Percentiles rank a stretch among this genome's conserved stretches.
phyloP scores from a whole-genome alignment of 2,329 filamentous ascomycete genomes.

The Coniochaeta sp. region DNA sequence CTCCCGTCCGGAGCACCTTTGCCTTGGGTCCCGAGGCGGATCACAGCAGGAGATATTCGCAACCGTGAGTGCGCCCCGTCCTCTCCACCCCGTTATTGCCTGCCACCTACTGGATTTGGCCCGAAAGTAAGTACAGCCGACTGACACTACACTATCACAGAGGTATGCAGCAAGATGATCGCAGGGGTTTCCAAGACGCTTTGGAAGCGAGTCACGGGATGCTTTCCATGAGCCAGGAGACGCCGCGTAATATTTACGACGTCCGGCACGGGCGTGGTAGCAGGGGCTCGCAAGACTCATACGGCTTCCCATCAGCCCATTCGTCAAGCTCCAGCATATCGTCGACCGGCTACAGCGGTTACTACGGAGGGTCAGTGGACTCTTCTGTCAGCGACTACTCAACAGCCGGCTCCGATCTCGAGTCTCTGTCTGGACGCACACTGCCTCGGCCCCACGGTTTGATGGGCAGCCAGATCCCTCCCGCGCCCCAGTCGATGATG shows the following conservation, averaged over 20 bases:
- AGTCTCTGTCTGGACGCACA: slow-evolving; percentile 74
- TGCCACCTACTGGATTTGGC: slow-evolving; percentile 20
- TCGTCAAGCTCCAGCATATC: slow-evolving; percentile 89
- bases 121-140: slow-evolving; percentile 16
- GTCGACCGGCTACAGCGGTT: slow-evolving; percentile 69
- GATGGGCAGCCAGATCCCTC: slow-evolving; percentile 55
- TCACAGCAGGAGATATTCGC: slow-evolving; percentile 63
- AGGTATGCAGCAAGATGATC: slow-evolving; percentile 22
- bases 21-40: slow-evolving; percentile 51
- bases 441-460: slow-evolving; percentile 68
- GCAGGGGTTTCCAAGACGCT: slow-evolving; percentile 60
- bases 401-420: slow-evolving; percentile 79
- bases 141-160: background rate
- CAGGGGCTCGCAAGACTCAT: slow-evolving; percentile 74
- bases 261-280: slow-evolving; percentile 42
- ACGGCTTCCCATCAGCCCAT: slow-evolving; percentile 81
- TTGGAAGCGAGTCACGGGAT: slow-evolving; percentile 91
- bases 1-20: slow-evolving; percentile 53
- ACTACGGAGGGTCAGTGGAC: slow-evolving; percentile 79
- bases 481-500: slow-evolving; percentile 96
- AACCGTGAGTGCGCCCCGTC: slow-evolving; percentile 66
- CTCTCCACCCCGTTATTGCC: slow-evolving; percentile 19
- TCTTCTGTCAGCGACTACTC: slow-evolving; percentile 90
- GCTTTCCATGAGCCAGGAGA: slow-evolving; percentile 93
- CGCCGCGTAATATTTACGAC: slow-evolving; percentile 83